A percentile compares a stretch with the other conserved stretches of the same genome.
Evolutionary conservation across 768 basidiomycete genomes (phyloP).

Genomic region (Serendipita sp.): DNA sequence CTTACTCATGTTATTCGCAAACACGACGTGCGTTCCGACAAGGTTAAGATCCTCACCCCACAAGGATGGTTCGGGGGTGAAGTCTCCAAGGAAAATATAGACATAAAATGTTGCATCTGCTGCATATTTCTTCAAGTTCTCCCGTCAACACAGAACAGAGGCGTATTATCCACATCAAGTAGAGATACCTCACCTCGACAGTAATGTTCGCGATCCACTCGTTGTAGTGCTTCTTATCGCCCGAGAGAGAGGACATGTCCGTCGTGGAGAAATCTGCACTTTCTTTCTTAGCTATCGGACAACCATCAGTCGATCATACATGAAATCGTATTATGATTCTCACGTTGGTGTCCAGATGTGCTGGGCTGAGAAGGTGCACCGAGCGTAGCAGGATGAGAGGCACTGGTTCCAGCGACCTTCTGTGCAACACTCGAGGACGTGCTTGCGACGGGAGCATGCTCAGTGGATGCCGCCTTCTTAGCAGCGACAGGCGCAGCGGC

Average conservation of each 20-base stretch:
- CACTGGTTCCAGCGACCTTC: neutral
- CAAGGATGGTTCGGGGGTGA: conserved; percentile 22
- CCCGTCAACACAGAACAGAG: neutral
- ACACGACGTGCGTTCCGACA: conserved; percentile 31
- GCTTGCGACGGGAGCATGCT: neutral
- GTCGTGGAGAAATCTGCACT: neutral
- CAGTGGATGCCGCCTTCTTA: neutral
- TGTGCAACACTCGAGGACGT: neutral
- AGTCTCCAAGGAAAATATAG: conserved; percentile 31
- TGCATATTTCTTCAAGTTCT: neutral
- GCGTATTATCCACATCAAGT: neutral
- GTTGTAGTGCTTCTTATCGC: conserved; percentile 3
- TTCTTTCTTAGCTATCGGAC: neutral
- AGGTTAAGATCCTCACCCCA: conserved; percentile 25
- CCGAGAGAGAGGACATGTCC: neutral
- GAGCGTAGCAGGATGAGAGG: neutral
- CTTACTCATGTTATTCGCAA: conserved; percentile 23
- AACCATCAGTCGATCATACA: neutral
- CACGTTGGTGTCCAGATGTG: neutral
- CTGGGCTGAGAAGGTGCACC: neutral
- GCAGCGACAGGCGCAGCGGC: neutral
- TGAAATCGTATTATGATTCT: neutral
- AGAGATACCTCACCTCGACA: neutral
- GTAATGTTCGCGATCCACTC: conserved; percentile 2
- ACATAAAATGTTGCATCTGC: conserved; percentile 24